These are phyloP conservation scores for Dioszegia crocea DNA, from an alignment of 768 basidiomycete species.

Conservation along the genomic window DNA sequence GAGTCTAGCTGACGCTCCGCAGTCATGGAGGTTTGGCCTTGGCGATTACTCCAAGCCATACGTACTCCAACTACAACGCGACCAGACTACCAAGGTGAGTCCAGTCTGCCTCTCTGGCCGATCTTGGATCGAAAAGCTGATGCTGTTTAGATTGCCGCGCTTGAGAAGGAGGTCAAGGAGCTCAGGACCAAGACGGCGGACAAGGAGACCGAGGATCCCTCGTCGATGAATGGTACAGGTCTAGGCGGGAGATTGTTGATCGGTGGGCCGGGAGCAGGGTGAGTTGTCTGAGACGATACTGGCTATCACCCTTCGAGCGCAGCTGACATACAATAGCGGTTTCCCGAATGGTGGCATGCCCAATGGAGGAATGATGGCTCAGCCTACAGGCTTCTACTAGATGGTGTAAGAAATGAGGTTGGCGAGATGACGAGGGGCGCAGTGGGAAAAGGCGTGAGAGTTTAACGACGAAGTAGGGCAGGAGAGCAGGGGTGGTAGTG, in stretches of 20 bases:
- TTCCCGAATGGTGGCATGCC: conserved; percentile 32
- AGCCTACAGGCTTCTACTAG: conserved; percentile 41
- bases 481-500: too few species aligned
- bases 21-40: conserved; percentile 88
- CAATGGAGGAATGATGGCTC: conserved; percentile 37
- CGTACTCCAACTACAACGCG: conserved; percentile 77
- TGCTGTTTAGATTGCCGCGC: conserved; percentile 59
- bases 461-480: too few species aligned
- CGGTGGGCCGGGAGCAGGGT: conserved; percentile 43
- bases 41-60: conserved; percentile 99
- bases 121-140: too few species aligned
- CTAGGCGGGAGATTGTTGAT: conserved; percentile 48
- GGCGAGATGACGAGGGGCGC: background rate
- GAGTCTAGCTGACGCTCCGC: background rate
- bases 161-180: conserved; percentile 88
- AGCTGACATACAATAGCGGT: conserved; percentile 10
- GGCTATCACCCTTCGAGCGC: background rate
- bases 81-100: conserved; percentile 45
- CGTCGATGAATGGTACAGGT: conserved; percentile 84
- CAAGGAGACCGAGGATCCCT: conserved; percentile 68
- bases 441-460: too few species aligned
- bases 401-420: background rate
- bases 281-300: too few species aligned
- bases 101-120: too few species aligned
- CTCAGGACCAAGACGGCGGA: conserved; percentile 76